Base-by-base conservation (phyloP, 1,139 yeast species). In the Yamadazyma triangularis region DNA sequence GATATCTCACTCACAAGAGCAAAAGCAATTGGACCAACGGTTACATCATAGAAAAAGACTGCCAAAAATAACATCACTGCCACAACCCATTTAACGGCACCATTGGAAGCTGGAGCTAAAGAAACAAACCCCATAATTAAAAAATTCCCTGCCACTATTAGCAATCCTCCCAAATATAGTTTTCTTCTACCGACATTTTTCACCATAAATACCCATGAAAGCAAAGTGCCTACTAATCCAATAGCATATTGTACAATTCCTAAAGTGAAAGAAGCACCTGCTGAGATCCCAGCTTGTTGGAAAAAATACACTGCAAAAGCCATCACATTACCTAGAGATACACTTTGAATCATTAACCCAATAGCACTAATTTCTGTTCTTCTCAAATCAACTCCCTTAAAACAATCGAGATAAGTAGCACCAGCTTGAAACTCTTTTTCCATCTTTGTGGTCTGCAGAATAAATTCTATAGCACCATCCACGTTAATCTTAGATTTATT, bases 1-100 rank as follows among this genome's bases (percentile, higher is more conserved):
- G 80, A 74, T 21, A 73, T 50, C 46, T 78, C 84, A 2, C 75
- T 63, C 27, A 73, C 73, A 35, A 76, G 52, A 41, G 75, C 66
- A 53, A 71, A 78, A 30, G 72, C 63, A 32, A 75, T 56, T 4
- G 84, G 83, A 9, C 83, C 84, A 29, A 74, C 62, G 2, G 78
- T 56, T 38, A 72, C 55, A 42, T 73, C 50, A 3, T 69, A 58
- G 7, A 74, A 75, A 27, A 61, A 56, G 11, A 62, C 75, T 71
- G 74, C 69, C 3, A 34, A 27, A 39, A 47, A 39, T 9, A 46
- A 40, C 15, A 36, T 26, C 3, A 36, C 51, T 15, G 48, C 51
- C 33, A 48, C 53, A 4, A 37, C 53, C 52, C 52, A 47, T 26
- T 42, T 39, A 5, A 40, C 41, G 4, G 35, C 27, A 3, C 30